Evolutionary conservation across 2,329 filamentous ascomycete genomes (phyloP).

Genomic region (Cladosporium sp.): DNA sequence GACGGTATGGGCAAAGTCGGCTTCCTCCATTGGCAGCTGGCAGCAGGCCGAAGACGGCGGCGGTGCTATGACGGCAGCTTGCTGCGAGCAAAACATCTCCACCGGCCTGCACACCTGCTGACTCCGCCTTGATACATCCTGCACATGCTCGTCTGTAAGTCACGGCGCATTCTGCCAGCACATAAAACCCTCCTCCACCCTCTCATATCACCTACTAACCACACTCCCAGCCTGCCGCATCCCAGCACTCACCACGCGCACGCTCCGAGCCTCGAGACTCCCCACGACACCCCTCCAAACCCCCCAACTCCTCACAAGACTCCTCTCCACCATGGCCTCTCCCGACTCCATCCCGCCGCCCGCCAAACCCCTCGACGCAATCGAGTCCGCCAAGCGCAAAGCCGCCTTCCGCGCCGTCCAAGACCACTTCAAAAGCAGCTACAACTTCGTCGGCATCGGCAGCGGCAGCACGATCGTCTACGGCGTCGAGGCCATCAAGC

Average conservation of each 20-base stretch:
- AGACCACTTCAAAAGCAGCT: conserved; percentile 60
- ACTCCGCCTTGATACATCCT: conserved; percentile 1
- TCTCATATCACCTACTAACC: too few species aligned
- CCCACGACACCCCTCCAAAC: background rate
- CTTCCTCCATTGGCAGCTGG: too few species aligned
- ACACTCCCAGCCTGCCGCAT: background rate
- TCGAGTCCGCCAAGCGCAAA: conserved; percentile 68
- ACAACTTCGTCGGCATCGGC: conserved; percentile 69
- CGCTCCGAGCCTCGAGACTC: background rate
- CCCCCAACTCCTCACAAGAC: background rate
- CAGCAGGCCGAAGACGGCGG: too few species aligned
- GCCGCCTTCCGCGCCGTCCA: conserved; percentile 68
- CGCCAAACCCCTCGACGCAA: conserved; percentile 13
- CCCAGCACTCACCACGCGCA: background rate
- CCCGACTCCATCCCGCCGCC: conserved; percentile 8
- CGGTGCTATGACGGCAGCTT: too few species aligned
- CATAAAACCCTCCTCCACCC: too few species aligned
- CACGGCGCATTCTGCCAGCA: too few species aligned
- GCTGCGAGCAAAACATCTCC: too few species aligned
- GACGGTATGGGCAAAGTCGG: too few species aligned
- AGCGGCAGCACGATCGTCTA: conserved; percentile 78
- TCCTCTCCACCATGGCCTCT: background rate
- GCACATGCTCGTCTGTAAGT: conserved; percentile 3
- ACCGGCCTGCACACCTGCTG: background rate
- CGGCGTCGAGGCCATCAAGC: conserved; percentile 72